Conservation (phyloP, 495 filamentous ascomycete genomes). For the Xylaria sp. region DNA sequence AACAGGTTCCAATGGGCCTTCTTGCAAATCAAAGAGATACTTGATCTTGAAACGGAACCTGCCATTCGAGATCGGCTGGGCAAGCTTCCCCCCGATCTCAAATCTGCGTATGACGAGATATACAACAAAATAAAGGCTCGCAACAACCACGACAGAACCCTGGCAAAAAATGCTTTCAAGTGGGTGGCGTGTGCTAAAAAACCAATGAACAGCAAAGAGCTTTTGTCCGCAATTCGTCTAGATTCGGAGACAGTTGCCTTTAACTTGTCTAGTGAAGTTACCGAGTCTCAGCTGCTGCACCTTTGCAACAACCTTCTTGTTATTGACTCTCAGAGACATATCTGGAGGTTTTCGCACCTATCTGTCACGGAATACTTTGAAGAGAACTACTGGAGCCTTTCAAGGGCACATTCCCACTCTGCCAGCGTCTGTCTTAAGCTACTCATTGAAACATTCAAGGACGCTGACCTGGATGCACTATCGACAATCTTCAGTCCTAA, state of each 20-base stretch:
- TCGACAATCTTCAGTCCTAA: not conserved
- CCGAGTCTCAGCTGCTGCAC: not conserved
- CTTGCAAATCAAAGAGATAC: slow-evolving; percentile 8
- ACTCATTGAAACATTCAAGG: not conserved
- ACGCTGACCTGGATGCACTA: not conserved
- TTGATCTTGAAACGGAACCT: not conserved
- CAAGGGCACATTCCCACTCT: not conserved
- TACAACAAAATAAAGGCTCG: not conserved
- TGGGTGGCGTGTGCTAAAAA: not conserved
- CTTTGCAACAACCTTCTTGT: slow-evolving; percentile 15
- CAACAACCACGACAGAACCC: not conserved
- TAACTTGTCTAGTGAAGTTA: not conserved
- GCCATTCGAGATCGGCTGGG: slow-evolving; percentile 9
- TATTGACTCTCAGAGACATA: not conserved
- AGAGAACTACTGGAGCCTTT: not conserved
- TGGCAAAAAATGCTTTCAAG: slow-evolving; percentile 9
- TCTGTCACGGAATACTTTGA: slow-evolving; percentile 9
- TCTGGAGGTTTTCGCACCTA: slow-evolving; percentile 17
- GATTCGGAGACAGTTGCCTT: not conserved
- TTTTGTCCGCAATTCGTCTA: slow-evolving; percentile 9
- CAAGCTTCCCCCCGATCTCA: not conserved
- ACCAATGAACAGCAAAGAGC: not conserved
- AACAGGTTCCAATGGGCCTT: slow-evolving; percentile 20
- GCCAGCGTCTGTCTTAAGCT: not conserved
- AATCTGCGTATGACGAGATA: slow-evolving; percentile 2